Evolutionary conservation across 495 filamentous ascomycete genomes (phyloP), one percentile per base, ranked within the genome.

Genomic region (Xylaria flabelliformis): DNA sequence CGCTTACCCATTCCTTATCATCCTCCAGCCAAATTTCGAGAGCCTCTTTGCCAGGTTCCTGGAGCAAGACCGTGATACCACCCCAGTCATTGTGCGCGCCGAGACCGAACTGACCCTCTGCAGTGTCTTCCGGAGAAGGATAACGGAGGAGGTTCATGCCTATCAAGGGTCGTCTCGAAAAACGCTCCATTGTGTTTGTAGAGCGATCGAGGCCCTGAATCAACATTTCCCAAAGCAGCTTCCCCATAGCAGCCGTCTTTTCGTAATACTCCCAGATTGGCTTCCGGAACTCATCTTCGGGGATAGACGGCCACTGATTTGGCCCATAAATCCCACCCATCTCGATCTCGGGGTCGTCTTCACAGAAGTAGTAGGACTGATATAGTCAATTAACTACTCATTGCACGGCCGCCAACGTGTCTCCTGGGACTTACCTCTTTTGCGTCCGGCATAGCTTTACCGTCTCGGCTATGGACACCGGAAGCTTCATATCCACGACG

Each of bases 251-350:
- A 36, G 64, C 51, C 12, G 77, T 81, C 46, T 74, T 34, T 55
- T 75, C 39, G 69, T 85, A 84, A 73, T 87, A 86, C 62, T 82
- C 81, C 80, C 82, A 83, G 5, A 84, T 80, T 2, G 85, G 84
- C 13, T 69, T 70, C 32, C 77, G 80, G 71, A 87, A 88, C 1
- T 82, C 78, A 0, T 80, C 77, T 15, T 81, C 75, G 4, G 82
- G 70, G 0, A 88, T 76, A 4, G 76, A 59, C 0, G 84, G 84
- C 83, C 83, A 86, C 69, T 84, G 80, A 66, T 85, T 86, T 2
- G 85, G 85, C 1, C 82, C 81, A n/a, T 64, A 64, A 42, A 64
- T 36, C n/a, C 61, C 61, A 19, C 26, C n/a, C 61, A 46, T 32
- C 41, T 64, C 61, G 36, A 64, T n/a, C 36, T 32, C 24, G 8